Percentiles rank a stretch among this genome's conserved stretches.
Evolutionary conservation across 1,139 yeast species (phyloP).

Genomic region (Yamadazyma kanchanaburiensis): DNA sequence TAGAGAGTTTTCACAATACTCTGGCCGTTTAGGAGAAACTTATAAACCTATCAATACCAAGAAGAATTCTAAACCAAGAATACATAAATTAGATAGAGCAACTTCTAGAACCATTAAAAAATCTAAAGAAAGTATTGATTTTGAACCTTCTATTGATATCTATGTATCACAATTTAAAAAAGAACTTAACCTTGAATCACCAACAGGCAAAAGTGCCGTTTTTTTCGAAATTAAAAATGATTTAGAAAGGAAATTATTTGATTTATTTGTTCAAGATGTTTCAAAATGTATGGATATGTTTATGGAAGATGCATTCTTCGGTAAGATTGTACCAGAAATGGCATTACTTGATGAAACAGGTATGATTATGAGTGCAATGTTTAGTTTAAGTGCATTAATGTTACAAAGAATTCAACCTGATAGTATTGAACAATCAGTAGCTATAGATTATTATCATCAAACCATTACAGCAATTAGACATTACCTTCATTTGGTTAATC

Average conservation of each 20-base stretch:
- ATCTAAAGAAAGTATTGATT: conserved; percentile 3
- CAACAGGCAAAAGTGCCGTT: conserved; percentile 6
- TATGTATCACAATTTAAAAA: conserved; percentile 23
- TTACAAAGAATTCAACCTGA: conserved; percentile 27
- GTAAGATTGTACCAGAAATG: conserved; percentile 30
- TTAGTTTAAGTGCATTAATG: conserved; percentile 33
- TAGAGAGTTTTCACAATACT: too few species aligned
- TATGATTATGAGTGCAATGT: conserved; percentile 32
- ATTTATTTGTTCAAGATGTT: conserved; percentile 28
- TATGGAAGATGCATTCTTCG: conserved; percentile 26
- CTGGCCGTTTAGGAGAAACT: too few species aligned
- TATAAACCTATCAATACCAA: conserved; percentile 38
- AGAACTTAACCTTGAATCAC: conserved; percentile 7
- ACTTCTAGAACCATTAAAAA: conserved; percentile 3
- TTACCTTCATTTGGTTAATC: conserved; percentile 20
- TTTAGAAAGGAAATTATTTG: conserved; percentile 29
- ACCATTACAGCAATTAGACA: conserved; percentile 30
- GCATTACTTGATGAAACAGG: conserved; percentile 38
- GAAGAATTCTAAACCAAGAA: conserved; percentile 33
- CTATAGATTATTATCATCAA: conserved; percentile 36
- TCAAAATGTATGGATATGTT: conserved; percentile 31
- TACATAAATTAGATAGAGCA: conserved; percentile 23
- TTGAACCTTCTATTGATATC: conserved; percentile 20
- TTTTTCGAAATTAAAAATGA: conserved; percentile 16
- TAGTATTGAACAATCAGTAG: conserved; percentile 25